Evolutionary conservation across 2,329 filamentous ascomycete species (phyloP), one percentile per base, ranked within the genome.

Genomic region (Parastagonospora avenae): DNA sequence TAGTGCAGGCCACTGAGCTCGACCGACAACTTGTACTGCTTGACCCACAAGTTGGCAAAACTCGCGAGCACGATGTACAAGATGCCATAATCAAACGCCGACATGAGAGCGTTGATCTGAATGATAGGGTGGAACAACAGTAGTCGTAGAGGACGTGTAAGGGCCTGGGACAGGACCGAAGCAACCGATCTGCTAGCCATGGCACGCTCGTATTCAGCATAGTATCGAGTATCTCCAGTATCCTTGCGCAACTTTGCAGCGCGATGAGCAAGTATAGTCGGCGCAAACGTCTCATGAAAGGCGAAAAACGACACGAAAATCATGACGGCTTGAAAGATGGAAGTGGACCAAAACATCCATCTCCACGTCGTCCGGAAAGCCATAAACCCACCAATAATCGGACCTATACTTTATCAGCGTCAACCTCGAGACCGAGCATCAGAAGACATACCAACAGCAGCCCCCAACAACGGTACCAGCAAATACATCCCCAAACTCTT

Each of bases 151-250:
- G 83, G 82, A 1, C 87, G 74, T 14, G 74, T 63, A 47, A 82
- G 71, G 15, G 75, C 68, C 4, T 64, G 71, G 8, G 64, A 48
- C 55, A 80, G 62, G 8, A 54, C 47, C 62, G 83, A 88, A 7
- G 47, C 5, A 2, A 57, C 15, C 0, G 51, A 48, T 12, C 47
- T 52, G 7, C 50, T 12, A 9, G 42, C 47, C 15, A 51, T 52
- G 4, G 52, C 6, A n/a, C 76, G 65, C 28, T 67, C 64, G 11
- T 67, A 62, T 0, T 64, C 48, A 4, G 78, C 64, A 35, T 61
- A 53, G 42, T 64, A 64, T 87, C 89, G 94, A 79, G 86, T 92
- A 38, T 89, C 78, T 4, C 84, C 79, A 55, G 82, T 89, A 51
- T 90, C 84, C 66, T 55, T 46, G 4, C 63, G 55, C 4, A 63